Evolutionary conservation across 2,329 filamentous ascomycete species (phyloP).

Genomic region (Fusarium incarnatum): DNA sequence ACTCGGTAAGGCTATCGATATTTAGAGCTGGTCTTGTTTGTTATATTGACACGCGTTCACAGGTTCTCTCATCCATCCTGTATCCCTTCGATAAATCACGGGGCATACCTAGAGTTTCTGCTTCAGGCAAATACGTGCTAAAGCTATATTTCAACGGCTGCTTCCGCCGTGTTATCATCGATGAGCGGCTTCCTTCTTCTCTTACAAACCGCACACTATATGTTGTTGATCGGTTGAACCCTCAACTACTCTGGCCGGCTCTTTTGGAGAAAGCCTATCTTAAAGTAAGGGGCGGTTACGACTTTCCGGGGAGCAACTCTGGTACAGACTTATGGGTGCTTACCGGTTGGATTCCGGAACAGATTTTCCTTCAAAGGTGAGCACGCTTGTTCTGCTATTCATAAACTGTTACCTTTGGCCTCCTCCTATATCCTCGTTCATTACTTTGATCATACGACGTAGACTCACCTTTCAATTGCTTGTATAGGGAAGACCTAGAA

Average conservation of each 20-base stretch:
- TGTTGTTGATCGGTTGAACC: conserved; percentile 87
- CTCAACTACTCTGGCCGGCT: conserved; percentile 88
- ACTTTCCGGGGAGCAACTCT: conserved; percentile 97
- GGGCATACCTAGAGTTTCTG: conserved; percentile 71
- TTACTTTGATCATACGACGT: background rate
- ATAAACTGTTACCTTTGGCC: too few species aligned
- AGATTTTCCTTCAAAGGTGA: conserved; percentile 86
- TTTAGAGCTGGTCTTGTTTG: background rate
- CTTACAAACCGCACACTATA: conserved; percentile 81
- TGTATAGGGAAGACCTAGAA: conserved; percentile 77
- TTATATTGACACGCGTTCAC: conserved; percentile 3
- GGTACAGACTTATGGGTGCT: conserved; percentile 93
- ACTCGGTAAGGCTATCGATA: conserved; percentile 64
- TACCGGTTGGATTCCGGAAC: conserved; percentile 96
- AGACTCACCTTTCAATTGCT: conserved; percentile 14
- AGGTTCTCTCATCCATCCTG: conserved; percentile 79
- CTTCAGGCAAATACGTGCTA: conserved; percentile 89
- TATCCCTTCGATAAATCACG: conserved; percentile 76
- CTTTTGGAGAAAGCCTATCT: conserved; percentile 96
- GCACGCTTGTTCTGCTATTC: conserved; percentile 11
- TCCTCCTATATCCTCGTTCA: background rate
- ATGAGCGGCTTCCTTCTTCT: conserved; percentile 86
- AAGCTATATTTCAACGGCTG: conserved; percentile 97
- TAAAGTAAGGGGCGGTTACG: conserved; percentile 94
- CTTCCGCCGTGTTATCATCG: conserved; percentile 86